Evolutionary conservation across 202 grass and related monocot species (phyloP), one percentile per base, ranked within the genome.

Genomic region (Dendrocalamus latiflorus): DNA sequence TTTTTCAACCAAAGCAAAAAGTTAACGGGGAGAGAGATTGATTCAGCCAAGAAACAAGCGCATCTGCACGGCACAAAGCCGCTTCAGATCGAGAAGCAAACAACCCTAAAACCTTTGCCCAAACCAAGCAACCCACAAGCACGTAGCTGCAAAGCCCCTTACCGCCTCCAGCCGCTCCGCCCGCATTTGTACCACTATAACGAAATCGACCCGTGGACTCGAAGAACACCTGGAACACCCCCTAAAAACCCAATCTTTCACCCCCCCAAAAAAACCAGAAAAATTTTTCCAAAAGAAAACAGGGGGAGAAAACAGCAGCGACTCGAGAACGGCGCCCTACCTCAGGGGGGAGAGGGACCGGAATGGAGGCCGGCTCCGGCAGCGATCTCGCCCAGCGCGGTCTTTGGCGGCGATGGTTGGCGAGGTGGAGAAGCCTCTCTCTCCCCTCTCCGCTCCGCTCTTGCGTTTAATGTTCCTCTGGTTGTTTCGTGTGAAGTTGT

Each of bases 1-100:
- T 55, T 57, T n/a, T n/a, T 57, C 60, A 39, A 25, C 22, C 75
- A 54, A 78, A 57, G n/a, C 42, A 39, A 39, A 17, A 7, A 15
- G 1, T 33, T 2, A 8, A 8, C 1, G 4, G 16, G 10, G 28
- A 12, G 44, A 36, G 3, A 20, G n/a, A 60, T 33, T 11, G 60
- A 80, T 75, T 53, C 8, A 78, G 34, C 39, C 17, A 61, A 22
- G 42, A 68, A 68, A 33, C 22, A 26, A 68, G 58, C 50, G 41
- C 41, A 74, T 60, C 73, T 13, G 11, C 24, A 37, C 6, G 67
- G 49, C 67, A 65, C 26, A 2, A 72, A 78, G 63, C 50, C 26
- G 5, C 66, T 16, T 44, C 84, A 79, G 74, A 86, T 86, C 74
- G 25, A 75, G 73, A 77, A 50, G 71, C 59, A 38, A n/a, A n/a